phyloP scores from a whole-genome alignment of 2,329 filamentous ascomycete species.

The Verticillium nonalfalfae region DNA sequence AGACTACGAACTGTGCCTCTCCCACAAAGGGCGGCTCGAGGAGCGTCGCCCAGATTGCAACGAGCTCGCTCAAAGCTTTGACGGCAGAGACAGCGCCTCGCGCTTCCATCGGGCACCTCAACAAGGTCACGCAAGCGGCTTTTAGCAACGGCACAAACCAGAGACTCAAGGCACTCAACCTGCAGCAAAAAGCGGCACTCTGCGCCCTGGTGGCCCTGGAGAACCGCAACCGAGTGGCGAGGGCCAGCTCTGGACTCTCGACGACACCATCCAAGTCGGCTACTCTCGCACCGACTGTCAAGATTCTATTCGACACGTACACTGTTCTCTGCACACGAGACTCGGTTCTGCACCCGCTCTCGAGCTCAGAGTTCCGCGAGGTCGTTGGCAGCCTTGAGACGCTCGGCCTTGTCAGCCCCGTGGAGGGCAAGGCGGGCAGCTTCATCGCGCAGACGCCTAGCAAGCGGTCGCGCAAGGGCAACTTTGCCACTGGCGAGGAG shows the following conservation, averaged over 20 bases:
- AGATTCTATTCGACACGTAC: constrained; percentile 79
- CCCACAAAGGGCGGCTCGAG: constrained; percentile 30
- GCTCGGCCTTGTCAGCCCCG: constrained; percentile 68
- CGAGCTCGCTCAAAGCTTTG: constrained; percentile 51
- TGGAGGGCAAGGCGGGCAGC: constrained; percentile 63
- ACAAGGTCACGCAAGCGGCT: constrained; percentile 80
- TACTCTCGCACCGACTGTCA: constrained; percentile 69
- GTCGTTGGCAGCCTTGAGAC: constrained; percentile 87
- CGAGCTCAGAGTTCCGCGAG: constrained; percentile 88
- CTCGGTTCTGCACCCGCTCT: constrained; percentile 83
- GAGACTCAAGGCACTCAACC: constrained; percentile 78
- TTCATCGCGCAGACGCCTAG: constrained; percentile 65
- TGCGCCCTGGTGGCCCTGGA: constrained; percentile 87
- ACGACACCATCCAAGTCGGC: constrained; percentile 56
- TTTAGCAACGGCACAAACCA: constrained; percentile 87
- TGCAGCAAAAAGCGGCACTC: constrained; percentile 93
- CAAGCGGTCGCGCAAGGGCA: constrained; percentile 55
- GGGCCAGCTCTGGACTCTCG: constrained; percentile 12
- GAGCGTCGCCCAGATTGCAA: constrained; percentile 40
- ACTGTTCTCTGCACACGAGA: constrained; percentile 76
- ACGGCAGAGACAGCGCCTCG: constrained; percentile 78
- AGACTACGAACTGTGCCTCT: constrained; percentile 71
- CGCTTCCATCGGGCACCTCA: constrained; percentile 84
- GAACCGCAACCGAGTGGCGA: constrained; percentile 54
- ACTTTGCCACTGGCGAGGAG: constrained; percentile 59